These are phyloP conservation scores for Trichoderma semiorbis DNA, from an alignment of 2,329 filamentous ascomycete genomes.

Conservation along the genomic window DNA sequence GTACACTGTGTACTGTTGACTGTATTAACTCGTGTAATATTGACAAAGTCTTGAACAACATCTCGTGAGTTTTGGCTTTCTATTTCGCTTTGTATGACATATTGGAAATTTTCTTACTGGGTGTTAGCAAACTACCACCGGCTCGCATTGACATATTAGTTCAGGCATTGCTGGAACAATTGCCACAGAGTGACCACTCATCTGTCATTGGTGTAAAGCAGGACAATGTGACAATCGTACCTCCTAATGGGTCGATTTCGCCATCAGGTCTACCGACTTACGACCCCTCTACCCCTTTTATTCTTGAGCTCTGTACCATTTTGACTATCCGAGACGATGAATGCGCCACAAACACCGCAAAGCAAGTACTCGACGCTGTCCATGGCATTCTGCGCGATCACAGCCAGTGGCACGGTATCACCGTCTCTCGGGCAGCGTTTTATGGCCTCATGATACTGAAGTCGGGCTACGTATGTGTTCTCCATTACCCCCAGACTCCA, in stretches of 20 bases:
- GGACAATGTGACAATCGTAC: conserved; percentile 65
- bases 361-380: conserved; percentile 74
- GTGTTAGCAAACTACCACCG: conserved; percentile 38
- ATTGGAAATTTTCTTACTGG: neutral
- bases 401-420: conserved; percentile 73
- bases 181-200: conserved; percentile 78
- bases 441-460: conserved; percentile 81
- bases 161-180: conserved; percentile 69
- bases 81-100: too few relatives aligned
- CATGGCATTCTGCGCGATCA: conserved; percentile 79
- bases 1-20: conserved; percentile 89
- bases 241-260: conserved; percentile 48
- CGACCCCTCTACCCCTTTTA: conserved; percentile 81
- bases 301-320: conserved; percentile 86
- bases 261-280: conserved; percentile 57
- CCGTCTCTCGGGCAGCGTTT: conserved; percentile 78
- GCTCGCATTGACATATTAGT: conserved; percentile 42
- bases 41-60: conserved; percentile 75
- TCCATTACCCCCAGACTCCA: neutral
- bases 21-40: conserved; percentile 89
- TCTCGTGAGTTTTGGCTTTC: conserved; percentile 56
- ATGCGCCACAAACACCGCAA: conserved; percentile 70
- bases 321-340: conserved; percentile 72
- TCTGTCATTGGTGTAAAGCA: conserved; percentile 86
- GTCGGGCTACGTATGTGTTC: conserved; percentile 71